Evolutionary conservation across 169 alveolate genomes (phyloP), one percentile per base, ranked within the genome.

Genomic region (Miamiensis avidus): DNA sequence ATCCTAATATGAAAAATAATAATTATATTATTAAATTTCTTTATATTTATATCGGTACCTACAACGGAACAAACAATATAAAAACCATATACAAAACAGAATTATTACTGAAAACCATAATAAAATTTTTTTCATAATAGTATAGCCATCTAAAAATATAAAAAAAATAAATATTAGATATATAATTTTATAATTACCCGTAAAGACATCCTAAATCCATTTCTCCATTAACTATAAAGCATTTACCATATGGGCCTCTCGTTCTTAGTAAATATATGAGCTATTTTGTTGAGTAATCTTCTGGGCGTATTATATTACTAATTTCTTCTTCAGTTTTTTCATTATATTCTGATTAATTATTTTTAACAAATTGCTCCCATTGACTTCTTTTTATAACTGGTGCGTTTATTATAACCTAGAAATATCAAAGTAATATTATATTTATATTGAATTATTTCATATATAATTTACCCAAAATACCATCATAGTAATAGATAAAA

Each of bases 121-220:
- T n/a, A n/a, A n/a, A n/a, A n/a, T n/a, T n/a, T n/a, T n/a, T n/a
- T n/a, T n/a, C n/a, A n/a, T n/a, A n/a, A n/a, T n/a, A n/a, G n/a
- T n/a, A n/a, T n/a, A 30, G 31, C 78, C 78, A 75, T 75, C 78
- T 75, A 30, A 30, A 32, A 75, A 1, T 29, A 75, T n/a, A 29
- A 75, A 75, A 32, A 75, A 30, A 75, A 75, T 30, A 20, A 34
- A 75, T 1, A n/a, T n/a, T n/a, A n/a, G 78, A n/a, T 75, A 30
- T 34, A 75, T 1, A 75, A 29, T n/a, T 30, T 29, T 75, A 30
- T 32, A 29, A 32, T 1, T 75, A 25, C 29, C 78, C 78, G 64
- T 34, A 75, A 27, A 75, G 31, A 29, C 31, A 30, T 1, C 78
- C 78, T 1, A 75, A 75, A 30, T 34, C 31, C 0, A 75, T 32